Percentiles rank a stretch among this genome's conserved stretches.
phyloP scores from a whole-genome alignment of 257 asterid genomes.

The Solanum sejunctum region DNA sequence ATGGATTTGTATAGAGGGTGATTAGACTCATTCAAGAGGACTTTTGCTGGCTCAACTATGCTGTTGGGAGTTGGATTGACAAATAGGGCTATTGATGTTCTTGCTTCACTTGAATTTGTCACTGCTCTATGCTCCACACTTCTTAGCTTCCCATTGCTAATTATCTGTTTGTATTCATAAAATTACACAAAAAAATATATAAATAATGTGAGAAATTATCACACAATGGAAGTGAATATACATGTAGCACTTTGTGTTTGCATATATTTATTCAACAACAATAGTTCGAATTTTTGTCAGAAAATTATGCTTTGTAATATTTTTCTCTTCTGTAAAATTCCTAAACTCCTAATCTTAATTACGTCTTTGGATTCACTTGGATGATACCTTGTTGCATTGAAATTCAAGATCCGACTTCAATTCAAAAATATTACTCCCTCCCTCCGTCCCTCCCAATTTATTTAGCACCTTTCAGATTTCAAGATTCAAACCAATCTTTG shows the following conservation, averaged over 20 bases:
- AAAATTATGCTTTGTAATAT: no score
- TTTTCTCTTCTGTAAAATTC: no score
- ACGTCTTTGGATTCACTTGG: no score
- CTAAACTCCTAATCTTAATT: no score
- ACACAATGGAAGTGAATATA: background rate
- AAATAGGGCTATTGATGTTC: slow-evolving; percentile 54
- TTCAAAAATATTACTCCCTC: no score
- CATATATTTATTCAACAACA: background rate
- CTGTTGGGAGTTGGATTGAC: slow-evolving; percentile 33
- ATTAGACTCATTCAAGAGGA: slow-evolving; percentile 25
- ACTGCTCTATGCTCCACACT: slow-evolving; percentile 55
- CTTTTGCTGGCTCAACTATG: slow-evolving; percentile 36
- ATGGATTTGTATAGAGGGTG: slow-evolving; percentile 32
- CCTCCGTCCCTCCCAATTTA: no score
- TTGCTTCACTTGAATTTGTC: slow-evolving; percentile 25
- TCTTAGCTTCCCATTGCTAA: slow-evolving; percentile 43
- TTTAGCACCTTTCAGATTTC: no score
- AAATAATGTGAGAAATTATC: background rate
- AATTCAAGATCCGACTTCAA: no score
- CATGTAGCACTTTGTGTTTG: background rate
- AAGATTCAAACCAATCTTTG: no score
- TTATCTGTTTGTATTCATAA: slow-evolving; percentile 16
- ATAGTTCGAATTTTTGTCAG: no score
- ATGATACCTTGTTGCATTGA: no score
- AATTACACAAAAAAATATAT: background rate